Conservation (phyloP, 2,329 filamentous ascomycete genomes). For the Apiospora marii region DNA sequence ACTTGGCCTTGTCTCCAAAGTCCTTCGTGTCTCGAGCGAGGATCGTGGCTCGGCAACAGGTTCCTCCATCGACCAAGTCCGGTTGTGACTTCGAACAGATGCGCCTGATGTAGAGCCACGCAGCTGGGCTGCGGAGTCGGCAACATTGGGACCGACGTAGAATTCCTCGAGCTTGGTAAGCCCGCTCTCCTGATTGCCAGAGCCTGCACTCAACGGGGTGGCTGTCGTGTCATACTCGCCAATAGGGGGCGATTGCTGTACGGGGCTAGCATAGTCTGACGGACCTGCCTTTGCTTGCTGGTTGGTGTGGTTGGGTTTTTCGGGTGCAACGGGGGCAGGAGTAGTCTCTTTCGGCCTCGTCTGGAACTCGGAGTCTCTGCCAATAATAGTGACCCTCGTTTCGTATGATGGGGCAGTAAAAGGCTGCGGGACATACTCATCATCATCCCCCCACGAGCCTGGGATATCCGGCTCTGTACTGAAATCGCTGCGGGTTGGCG, state of each 20-base stretch:
- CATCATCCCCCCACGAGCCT: conserved; percentile 45
- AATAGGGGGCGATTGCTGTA: conserved; percentile 2
- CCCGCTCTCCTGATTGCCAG: conserved; percentile 34
- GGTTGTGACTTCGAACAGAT: conserved; percentile 28
- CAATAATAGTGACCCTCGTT: conserved; percentile 59
- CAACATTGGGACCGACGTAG: conserved; percentile 40
- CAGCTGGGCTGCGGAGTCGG: conserved; percentile 33
- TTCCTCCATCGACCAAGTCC: conserved; percentile 31
- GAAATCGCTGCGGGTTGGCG: conserved; percentile 38
- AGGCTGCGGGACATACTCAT: conserved; percentile 51
- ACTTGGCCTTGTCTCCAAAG: conserved; percentile 51
- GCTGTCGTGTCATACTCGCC: not conserved
- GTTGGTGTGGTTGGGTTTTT: not conserved
- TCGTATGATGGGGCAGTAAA: conserved; percentile 48
- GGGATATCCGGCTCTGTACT: conserved; percentile 37
- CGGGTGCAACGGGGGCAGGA: not conserved
- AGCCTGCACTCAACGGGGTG: conserved; percentile 33
- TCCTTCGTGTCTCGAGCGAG: conserved; percentile 40
- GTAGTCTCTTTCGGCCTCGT: conserved; percentile 23
- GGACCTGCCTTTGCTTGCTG: not conserved
- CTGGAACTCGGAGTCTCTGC: conserved; percentile 51
- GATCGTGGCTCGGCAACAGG: conserved; percentile 36
- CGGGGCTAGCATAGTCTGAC: not conserved
- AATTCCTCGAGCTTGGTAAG: conserved; percentile 43
- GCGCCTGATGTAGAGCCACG: conserved; percentile 30